These are phyloP conservation scores for Dendrobium chrysotoxum DNA, from an alignment of 106 monocot species.

Conservation along the genomic window DNA sequence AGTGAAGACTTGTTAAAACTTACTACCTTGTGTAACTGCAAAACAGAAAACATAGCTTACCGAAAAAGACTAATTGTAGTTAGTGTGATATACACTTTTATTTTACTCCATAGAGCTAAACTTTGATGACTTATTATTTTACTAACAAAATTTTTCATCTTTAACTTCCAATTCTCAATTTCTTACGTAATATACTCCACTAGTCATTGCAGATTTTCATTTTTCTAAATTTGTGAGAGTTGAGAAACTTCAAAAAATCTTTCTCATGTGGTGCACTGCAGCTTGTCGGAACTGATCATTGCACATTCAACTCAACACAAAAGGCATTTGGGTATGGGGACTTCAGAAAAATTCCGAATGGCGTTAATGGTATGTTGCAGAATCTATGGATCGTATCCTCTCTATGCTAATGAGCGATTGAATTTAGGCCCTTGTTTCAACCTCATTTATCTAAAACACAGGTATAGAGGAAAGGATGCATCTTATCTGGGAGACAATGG, in stretches of 20 bases:
- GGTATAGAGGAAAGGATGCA: slow-evolving; percentile 99
- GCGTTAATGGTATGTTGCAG: slow-evolving; percentile 75
- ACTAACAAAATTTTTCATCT: background rate
- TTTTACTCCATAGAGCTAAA: too few species aligned
- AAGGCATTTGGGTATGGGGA: slow-evolving; percentile 83
- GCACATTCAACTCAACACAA: slow-evolving; percentile 92
- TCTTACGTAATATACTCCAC: background rate
- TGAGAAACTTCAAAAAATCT: background rate
- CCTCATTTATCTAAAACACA: slow-evolving; percentile 14
- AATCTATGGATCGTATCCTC: background rate
- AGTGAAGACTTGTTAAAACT: background rate
- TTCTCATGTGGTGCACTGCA: slow-evolving; percentile 29
- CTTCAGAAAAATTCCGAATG: slow-evolving; percentile 97
- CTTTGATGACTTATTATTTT: background rate
- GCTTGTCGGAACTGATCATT: slow-evolving; percentile 99
- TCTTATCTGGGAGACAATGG: slow-evolving; percentile 91
- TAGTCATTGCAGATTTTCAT: background rate
- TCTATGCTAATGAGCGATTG: background rate
- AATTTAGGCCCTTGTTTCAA: background rate
- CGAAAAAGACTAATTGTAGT: background rate
- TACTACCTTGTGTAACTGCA: background rate
- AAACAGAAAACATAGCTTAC: background rate
- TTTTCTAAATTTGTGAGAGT: background rate
- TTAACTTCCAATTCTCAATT: background rate
- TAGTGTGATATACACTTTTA: too few species aligned